Conservation (phyloP, 2,329 filamentous ascomycete species). For the Ceratocystis lukuohia region DNA sequence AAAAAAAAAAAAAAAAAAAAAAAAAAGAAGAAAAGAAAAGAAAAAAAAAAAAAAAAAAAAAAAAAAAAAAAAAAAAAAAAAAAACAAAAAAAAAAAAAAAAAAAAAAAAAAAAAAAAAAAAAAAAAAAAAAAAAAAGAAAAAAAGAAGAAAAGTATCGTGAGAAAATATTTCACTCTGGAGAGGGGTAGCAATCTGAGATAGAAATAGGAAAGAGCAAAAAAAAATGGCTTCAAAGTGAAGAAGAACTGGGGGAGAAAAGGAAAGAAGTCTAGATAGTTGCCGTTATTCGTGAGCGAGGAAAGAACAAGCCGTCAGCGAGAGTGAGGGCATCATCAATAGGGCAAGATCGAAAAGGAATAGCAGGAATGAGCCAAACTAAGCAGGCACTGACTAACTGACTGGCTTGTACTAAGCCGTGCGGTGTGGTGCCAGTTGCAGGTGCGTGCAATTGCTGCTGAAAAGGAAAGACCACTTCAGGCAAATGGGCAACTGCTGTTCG, state of each 20-base stretch:
- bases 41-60: background rate
- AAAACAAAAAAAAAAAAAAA: background rate
- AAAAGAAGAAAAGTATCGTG: constrained; percentile 1
- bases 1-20: background rate
- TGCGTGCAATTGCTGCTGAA: background rate
- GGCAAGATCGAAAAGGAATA: background rate
- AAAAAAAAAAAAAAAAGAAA: background rate
- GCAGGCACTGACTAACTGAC: background rate
- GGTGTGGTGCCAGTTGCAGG: background rate
- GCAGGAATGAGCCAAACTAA: background rate
- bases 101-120: background rate
- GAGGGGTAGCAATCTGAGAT: background rate
- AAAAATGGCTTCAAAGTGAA: background rate
- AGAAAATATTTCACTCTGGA: background rate
- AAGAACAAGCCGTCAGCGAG: background rate
- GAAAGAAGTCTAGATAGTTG: constrained; percentile 7
- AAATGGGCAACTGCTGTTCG: background rate
- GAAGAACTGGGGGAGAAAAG: constrained; percentile 4
- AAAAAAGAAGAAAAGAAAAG: background rate
- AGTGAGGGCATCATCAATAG: background rate
- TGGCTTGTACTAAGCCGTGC: background rate
- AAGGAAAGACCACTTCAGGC: background rate
- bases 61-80: background rate
- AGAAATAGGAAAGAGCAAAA: constrained; percentile 5
- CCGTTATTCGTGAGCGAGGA: constrained; percentile 3